Evolutionary conservation across 2,329 filamentous ascomycete genomes (phyloP), one percentile per base, ranked within the genome.

Genomic region (Phaeosphaeriaceae sp.): DNA sequence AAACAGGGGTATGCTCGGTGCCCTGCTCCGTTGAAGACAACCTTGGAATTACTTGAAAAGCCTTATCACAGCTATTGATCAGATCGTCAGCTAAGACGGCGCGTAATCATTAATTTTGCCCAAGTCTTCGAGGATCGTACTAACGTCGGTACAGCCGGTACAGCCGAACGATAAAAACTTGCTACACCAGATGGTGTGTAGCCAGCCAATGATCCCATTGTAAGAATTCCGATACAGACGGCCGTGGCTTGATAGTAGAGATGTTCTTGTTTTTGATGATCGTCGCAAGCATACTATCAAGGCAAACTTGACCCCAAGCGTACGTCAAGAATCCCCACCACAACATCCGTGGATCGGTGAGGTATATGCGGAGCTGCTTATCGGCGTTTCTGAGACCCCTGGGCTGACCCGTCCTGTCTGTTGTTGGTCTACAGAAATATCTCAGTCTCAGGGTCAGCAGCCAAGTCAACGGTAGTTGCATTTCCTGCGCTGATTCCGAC

Each of bases 281-380:
- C 11, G 23, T n/a, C n/a, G n/a, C n/a, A n/a, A n/a, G n/a, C n/a
- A n/a, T n/a, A 50, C 80, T 77, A 3, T 72, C 71, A 1, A 79
- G 63, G 5, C 73, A 66, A 18, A 80, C 83, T 17, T 78, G 79
- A 33, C 84, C 85, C 9, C 86, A 81, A 2, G 82, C 86, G 71
- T 85, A 87, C 1, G 84, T 87, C 11, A 79, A 60, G 0, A 83
- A 78, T 0, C 76, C 79, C 86, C 86, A 88, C 47, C 74, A 76
- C 20, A 76, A 71, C 85, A 88, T 88, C 61, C 86, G 81, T 32
- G 72, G 73, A 70, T 88, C 86, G 3, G 82, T 83, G 3, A 86
- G 86, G 65, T 89, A 86, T 86, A 88, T 88, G 42, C 84, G 80
- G 12, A 84, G 78, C 65, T 87, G 82, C 61, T 87, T 87, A 46